Conservation (phyloP, 2,329 filamentous ascomycete species). For the Emmonsiellopsis sp. region DNA sequence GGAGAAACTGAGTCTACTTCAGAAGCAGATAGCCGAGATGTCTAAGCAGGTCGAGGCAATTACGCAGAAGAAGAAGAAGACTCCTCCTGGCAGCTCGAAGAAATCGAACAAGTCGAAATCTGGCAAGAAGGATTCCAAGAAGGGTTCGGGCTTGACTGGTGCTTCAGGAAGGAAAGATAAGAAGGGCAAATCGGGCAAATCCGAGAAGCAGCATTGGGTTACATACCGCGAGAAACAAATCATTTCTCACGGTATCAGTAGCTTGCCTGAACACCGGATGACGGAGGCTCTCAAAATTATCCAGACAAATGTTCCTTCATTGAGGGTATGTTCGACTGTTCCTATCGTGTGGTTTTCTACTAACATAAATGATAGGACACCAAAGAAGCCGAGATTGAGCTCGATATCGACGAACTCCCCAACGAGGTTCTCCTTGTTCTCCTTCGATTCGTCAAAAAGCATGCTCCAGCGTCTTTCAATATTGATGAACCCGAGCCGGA, state of each 20-base stretch:
- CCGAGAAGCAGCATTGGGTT: constrained; percentile 54
- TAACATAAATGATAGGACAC: constrained; percentile 23
- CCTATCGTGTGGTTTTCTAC: neutral
- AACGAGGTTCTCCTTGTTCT: constrained; percentile 37
- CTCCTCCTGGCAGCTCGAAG: constrained; percentile 41
- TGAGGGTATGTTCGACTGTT: constrained; percentile 43
- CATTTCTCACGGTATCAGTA: constrained; percentile 76
- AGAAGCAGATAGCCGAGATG: constrained; percentile 65
- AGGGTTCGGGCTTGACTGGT: constrained; percentile 17
- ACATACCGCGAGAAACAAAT: constrained; percentile 78
- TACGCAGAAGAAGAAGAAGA: constrained; percentile 50
- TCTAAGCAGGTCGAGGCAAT: constrained; percentile 54
- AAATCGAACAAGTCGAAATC: constrained; percentile 37
- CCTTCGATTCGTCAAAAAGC: constrained; percentile 39
- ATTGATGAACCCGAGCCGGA: constrained; percentile 30
- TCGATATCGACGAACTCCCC: constrained; percentile 40
- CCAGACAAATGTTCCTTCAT: constrained; percentile 66
- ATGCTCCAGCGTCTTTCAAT: constrained; percentile 33
- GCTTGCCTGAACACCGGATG: constrained; percentile 68
- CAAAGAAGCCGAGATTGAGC: constrained; percentile 38
- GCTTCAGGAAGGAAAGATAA: constrained; percentile 51
- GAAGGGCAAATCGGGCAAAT: constrained; percentile 29
- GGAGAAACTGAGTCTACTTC: constrained; percentile 54
- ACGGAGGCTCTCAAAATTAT: constrained; percentile 80
- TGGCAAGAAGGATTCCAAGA: constrained; percentile 37